Base-by-base conservation (phyloP, 345 rosid species). In the Theobroma cacao region DNA sequence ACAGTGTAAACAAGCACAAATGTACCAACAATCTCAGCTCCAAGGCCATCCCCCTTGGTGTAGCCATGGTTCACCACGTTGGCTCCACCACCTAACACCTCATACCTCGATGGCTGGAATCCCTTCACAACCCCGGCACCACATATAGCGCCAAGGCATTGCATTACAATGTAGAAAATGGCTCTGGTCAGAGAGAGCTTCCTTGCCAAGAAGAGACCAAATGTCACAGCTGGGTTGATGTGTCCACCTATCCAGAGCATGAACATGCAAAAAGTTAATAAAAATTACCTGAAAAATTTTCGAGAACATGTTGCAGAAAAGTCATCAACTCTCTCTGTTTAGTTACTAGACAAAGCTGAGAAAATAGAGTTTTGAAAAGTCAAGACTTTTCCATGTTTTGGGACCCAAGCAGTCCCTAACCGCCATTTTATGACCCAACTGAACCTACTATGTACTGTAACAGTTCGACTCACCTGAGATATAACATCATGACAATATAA, bases 111-210 rank as follows among this genome's bases (percentile, higher is more conserved):
- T 30, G 83, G 82, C 24, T 85, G 84, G 82, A 86, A 84, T 0
- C 90, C 90, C 56, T 86, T 88, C 20, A 88, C 89, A 7, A 86
- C 90, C 79, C 90, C 89, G 43, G 89, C 90, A 75, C 87, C 88
- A 68, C 87, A 84, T 58, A 82, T 84, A 43, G 84, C 87, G 5
- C 88, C 88, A 9, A 83, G 81, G 61, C 86, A 85, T 75, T 85
- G 87, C 87, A 84, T 84, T 20, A 84, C 67, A 18, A 81, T 84
- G 82, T 84, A 84, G 73, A 81, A 81, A 22, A 84, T 68, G 40
- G 84, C 86, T 76, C 86, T 75, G 1, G 82, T 78, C 78, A 84
- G 63, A 5, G 86, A 84, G 0, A 84, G 80, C 66, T 84, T 84
- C 31, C 84, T 76, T 43, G 82, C 86, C 43, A 84, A 76, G 78